Evolutionary conservation across 2,329 filamentous ascomycete genomes (phyloP).

Genomic region (Cytospora leucostoma): DNA sequence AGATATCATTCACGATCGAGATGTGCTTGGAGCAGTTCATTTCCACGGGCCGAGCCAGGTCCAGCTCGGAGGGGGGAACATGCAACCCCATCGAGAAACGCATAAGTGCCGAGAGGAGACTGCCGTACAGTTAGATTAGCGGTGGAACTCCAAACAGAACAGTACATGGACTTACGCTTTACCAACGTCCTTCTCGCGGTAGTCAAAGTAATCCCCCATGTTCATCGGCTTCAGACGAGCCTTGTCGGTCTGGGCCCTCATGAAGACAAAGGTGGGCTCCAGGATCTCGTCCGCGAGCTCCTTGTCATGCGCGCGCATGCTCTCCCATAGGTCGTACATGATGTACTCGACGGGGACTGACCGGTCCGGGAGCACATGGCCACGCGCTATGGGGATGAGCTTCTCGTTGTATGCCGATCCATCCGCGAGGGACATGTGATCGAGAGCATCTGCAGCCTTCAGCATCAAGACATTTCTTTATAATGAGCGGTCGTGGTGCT

Average conservation of each 20-base stretch:
- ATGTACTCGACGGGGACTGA: slow-evolving; percentile 41
- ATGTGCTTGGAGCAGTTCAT: slow-evolving; percentile 41
- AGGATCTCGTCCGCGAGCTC: slow-evolving; percentile 41
- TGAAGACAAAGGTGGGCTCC: slow-evolving; percentile 42
- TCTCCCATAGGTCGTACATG: slow-evolving; percentile 43
- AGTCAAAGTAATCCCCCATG: slow-evolving; percentile 40
- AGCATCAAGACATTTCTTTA: neutral
- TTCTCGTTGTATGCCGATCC: slow-evolving; percentile 41
- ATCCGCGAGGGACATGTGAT: slow-evolving; percentile 44
- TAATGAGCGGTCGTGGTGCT: slow-evolving; percentile 4
- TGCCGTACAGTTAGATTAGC: slow-evolving; percentile 12
- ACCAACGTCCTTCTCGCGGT: slow-evolving; percentile 43
- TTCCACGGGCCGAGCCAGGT: slow-evolving; percentile 34
- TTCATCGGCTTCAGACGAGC: slow-evolving; percentile 32
- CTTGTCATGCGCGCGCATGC: slow-evolving; percentile 40
- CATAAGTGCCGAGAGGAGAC: slow-evolving; percentile 40
- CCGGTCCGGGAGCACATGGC: slow-evolving; percentile 37
- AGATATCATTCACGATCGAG: slow-evolving; percentile 46
- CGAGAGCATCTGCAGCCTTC: slow-evolving; percentile 39
- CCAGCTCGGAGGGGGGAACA: slow-evolving; percentile 35
- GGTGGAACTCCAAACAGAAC: no score
- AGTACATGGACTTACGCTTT: slow-evolving; percentile 38
- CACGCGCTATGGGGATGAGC: slow-evolving; percentile 40
- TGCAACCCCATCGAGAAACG: slow-evolving; percentile 40
- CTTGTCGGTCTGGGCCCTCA: slow-evolving; percentile 44